Evolutionary conservation across 495 filamentous ascomycete species (phyloP).

Genomic region (Penicillium diatomitis): DNA sequence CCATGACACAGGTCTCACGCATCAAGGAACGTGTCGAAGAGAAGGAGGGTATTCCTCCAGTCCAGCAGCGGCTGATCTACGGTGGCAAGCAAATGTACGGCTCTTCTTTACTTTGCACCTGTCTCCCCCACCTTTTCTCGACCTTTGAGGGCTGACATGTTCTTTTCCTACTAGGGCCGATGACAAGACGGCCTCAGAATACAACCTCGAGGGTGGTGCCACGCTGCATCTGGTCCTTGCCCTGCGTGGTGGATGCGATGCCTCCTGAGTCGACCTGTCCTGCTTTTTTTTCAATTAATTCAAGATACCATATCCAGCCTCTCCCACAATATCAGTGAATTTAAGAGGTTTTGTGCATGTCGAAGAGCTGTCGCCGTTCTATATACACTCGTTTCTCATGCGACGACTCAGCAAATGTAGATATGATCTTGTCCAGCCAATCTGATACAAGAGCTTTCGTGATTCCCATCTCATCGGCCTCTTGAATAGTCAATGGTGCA

Average conservation of each 20-base stretch:
- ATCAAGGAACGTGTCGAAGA: constrained; percentile 99
- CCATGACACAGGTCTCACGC: constrained; percentile 57
- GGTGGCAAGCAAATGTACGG: constrained; percentile 95
- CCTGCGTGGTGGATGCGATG: constrained; percentile 60
- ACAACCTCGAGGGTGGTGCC: constrained; percentile 81
- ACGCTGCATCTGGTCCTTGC: constrained; percentile 94
- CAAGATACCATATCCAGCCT: constrained; percentile 17
- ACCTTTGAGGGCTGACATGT: neutral
- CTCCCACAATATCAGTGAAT: constrained; percentile 11
- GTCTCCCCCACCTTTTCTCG: neutral
- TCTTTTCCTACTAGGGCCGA: constrained; percentile 56
- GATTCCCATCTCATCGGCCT: no score
- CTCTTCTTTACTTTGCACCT: no score
- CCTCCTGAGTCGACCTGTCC: constrained; percentile 8
- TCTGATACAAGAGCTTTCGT: no score
- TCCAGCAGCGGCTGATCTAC: constrained; percentile 92
- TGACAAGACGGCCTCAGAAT: constrained; percentile 78
- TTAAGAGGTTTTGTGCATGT: neutral
- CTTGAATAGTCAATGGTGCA: no score
- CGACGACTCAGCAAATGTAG: no score
- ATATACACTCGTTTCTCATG: no score
- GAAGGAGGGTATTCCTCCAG: constrained; percentile 95
- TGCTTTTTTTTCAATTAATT: neutral
- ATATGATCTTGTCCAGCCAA: no score
- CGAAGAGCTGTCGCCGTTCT: neutral